Conservation (phyloP, 2,329 filamentous ascomycete genomes). For the Colletotrichum karsti region DNA sequence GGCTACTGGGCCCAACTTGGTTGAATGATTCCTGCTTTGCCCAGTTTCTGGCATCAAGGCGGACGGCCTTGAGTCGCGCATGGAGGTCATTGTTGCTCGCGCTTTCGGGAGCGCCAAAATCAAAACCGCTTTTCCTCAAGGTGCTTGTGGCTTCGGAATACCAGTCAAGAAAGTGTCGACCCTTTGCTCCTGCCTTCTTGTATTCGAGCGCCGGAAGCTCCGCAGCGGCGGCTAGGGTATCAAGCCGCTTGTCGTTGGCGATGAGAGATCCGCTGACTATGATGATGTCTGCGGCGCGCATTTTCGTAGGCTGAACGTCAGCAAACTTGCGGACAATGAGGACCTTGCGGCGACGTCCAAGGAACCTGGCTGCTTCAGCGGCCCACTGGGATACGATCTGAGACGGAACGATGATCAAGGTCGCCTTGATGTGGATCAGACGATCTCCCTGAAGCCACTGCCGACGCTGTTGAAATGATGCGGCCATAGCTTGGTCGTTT, state of each 20-base stretch:
- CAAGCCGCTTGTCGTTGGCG: neutral
- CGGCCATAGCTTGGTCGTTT: conserved; percentile 20
- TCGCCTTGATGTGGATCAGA: conserved; percentile 39
- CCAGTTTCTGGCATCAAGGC: neutral
- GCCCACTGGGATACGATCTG: conserved; percentile 51
- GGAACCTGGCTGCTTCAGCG: conserved; percentile 42
- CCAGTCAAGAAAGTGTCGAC: conserved; percentile 4
- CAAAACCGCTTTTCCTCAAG: neutral
- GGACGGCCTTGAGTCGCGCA: neutral
- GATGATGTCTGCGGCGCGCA: conserved; percentile 46
- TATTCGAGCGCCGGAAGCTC: conserved; percentile 6
- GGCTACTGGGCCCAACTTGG: conserved; percentile 15
- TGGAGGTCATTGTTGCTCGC: neutral
- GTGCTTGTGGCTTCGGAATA: conserved; percentile 4
- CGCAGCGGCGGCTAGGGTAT: conserved; percentile 17
- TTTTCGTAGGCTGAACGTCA: conserved; percentile 4
- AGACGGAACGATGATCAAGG: conserved; percentile 48
- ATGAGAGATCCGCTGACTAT: conserved; percentile 39
- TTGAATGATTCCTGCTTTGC: neutral
- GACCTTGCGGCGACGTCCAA: conserved; percentile 32
- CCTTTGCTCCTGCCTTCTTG: neutral
- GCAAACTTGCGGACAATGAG: conserved; percentile 34
- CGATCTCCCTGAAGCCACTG: conserved; percentile 1
- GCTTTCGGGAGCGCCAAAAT: neutral
- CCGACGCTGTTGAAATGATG: conserved; percentile 30